These are phyloP conservation scores for Naganishia onofrii DNA, from an alignment of 768 basidiomycete genomes.

Conservation along the genomic window DNA sequence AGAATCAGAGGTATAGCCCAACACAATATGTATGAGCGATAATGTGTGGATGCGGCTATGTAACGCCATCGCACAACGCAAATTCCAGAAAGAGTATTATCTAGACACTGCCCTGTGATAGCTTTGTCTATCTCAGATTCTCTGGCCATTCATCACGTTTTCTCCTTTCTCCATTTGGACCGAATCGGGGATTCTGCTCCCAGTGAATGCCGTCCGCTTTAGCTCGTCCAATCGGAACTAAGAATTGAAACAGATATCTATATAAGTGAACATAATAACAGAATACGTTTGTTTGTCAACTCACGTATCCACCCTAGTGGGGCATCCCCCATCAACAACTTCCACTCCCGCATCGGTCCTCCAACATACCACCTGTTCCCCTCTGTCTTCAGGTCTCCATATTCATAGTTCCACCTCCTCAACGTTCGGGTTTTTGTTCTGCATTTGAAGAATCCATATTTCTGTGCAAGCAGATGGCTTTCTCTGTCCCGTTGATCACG, in stretches of 20 bases:
- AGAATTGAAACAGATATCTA: not conserved
- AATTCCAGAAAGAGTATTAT: not conserved
- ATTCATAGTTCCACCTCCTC: conserved; percentile 70
- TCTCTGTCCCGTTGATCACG: conserved; percentile 68
- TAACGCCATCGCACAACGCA: conserved; percentile 3
- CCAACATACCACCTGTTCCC: conserved; percentile 87
- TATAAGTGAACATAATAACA: not conserved
- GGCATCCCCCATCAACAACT: conserved; percentile 72
- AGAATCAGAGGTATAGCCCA: no score
- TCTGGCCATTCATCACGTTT: conserved; percentile 47
- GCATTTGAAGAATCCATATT: conserved; percentile 61
- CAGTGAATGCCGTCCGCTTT: conserved; percentile 49
- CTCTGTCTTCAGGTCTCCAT: conserved; percentile 71
- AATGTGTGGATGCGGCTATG: not conserved
- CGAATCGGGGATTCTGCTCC: conserved; percentile 47
- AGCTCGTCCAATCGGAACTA: conserved; percentile 48
- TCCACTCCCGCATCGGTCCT: conserved; percentile 62
- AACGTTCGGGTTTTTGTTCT: conserved; percentile 39
- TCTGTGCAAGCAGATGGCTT: conserved; percentile 56
- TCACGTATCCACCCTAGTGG: conserved; percentile 74
- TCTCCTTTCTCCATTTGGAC: conserved; percentile 49
- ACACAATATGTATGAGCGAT: no score
- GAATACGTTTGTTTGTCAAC: conserved; percentile 28
- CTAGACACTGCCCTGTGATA: not conserved
- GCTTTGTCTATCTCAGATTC: conserved; percentile 4